Percentiles rank a stretch among this genome's conserved stretches.
Evolutionary conservation across 805 yeast species (phyloP).

Genomic region (Zygosaccharomyces rouxii): DNA sequence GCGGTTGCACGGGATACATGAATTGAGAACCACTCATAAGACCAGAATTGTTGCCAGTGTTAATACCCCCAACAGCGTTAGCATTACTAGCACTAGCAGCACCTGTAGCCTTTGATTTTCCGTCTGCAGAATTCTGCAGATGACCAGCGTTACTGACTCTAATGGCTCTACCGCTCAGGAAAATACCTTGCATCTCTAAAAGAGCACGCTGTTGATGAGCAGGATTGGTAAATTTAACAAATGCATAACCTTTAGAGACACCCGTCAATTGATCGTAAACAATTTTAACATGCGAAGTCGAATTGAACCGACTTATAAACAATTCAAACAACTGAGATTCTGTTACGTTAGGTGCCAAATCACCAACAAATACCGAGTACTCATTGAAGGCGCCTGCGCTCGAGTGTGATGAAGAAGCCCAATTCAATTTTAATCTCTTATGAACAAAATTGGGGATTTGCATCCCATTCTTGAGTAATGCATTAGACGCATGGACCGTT

Average conservation of each 20-base stretch:
- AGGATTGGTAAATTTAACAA: constrained; percentile 67
- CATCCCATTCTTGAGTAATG: constrained; percentile 63
- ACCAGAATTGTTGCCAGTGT: not conserved
- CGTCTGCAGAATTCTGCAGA: constrained; percentile 10
- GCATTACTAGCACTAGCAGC: not conserved
- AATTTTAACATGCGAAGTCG: constrained; percentile 70
- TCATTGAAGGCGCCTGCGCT: constrained; percentile 36
- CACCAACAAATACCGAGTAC: constrained; percentile 80
- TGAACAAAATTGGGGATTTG: constrained; percentile 56
- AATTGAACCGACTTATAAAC: constrained; percentile 66
- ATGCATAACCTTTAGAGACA: constrained; percentile 80
- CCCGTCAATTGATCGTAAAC: constrained; percentile 71
- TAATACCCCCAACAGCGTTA: not conserved
- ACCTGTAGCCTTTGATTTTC: constrained; percentile 2
- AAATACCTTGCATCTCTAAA: constrained; percentile 74
- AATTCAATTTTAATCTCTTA: constrained; percentile 63
- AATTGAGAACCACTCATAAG: constrained; percentile 19
- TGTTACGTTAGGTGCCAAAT: constrained; percentile 65
- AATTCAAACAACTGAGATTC: constrained; percentile 61
- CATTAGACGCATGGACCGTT: constrained; percentile 57
- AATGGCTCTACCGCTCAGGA: constrained; percentile 68
- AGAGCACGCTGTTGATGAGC: constrained; percentile 69
- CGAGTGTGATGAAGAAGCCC: constrained; percentile 51
- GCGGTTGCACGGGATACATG: constrained; percentile 39
- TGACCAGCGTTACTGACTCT: constrained; percentile 62